A percentile compares a stretch with the other conserved stretches of the same genome.
phyloP scores from a whole-genome alignment of 2,329 filamentous ascomycete species.

The Dactylella cylindrospora region DNA sequence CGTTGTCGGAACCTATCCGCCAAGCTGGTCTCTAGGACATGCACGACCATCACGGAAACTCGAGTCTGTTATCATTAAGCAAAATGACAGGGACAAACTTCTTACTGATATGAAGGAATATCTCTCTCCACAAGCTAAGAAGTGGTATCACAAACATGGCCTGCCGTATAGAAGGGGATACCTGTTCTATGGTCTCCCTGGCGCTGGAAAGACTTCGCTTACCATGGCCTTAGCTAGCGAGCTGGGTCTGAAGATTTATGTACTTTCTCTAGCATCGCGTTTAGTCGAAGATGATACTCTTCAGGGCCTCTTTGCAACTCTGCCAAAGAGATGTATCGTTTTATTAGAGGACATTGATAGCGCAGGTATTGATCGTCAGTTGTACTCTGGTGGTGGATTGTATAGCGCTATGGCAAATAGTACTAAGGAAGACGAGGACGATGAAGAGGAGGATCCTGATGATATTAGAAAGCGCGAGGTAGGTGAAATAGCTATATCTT shows the following conservation, averaged over 20 bases:
- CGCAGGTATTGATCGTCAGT: constrained; percentile 59
- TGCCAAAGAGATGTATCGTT: constrained; percentile 66
- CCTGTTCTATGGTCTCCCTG: constrained; percentile 73
- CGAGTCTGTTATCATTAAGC: constrained; percentile 70
- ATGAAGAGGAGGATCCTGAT: constrained; percentile 16
- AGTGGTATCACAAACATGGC: constrained; percentile 74
- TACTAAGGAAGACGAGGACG: constrained; percentile 38
- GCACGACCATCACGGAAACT: constrained; percentile 46
- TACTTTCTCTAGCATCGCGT: constrained; percentile 63
- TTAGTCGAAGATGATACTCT: constrained; percentile 65
- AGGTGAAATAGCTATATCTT: too few species aligned
- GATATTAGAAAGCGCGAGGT: constrained; percentile 31
- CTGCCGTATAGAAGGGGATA: constrained; percentile 77
- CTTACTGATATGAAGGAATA: constrained; percentile 76
- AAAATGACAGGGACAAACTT: constrained; percentile 65
- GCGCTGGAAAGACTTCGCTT: constrained; percentile 71
- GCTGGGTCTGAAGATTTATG: constrained; percentile 68
- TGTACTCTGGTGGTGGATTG: constrained; percentile 4
- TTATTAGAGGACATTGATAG: constrained; percentile 71
- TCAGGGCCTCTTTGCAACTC: constrained; percentile 60
- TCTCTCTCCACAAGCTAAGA: constrained; percentile 67
- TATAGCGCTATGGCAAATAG: constrained; percentile 18
- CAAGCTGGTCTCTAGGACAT: constrained; percentile 45
- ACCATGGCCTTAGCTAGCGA: constrained; percentile 67
- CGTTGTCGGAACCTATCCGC: constrained; percentile 12